Percentiles rank a stretch among this genome's conserved stretches.
Evolutionary conservation across 2,329 filamentous ascomycete genomes (phyloP).

Genomic region (Fusarium algeriense): DNA sequence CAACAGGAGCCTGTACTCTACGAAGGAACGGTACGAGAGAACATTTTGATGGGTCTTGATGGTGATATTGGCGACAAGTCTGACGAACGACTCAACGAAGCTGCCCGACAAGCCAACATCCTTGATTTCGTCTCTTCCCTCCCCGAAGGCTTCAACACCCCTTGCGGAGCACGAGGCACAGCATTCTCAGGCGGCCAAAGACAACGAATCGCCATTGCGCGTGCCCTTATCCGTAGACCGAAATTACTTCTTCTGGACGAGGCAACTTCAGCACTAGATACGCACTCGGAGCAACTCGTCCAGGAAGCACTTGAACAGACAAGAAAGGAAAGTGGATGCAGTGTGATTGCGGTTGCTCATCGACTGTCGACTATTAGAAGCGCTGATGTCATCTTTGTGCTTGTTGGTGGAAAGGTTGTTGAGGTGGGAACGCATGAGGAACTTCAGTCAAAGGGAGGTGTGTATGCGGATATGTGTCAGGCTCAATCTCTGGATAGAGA

Average conservation of each 20-base stretch:
- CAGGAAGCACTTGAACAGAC: conserved; percentile 63
- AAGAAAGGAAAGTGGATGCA: conserved; percentile 48
- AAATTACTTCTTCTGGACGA: conserved; percentile 75
- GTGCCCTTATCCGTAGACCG: conserved; percentile 72
- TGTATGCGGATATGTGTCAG: conserved; percentile 36
- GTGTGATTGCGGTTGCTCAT: conserved; percentile 72
- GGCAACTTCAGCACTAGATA: conserved; percentile 70
- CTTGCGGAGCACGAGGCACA: conserved; percentile 71
- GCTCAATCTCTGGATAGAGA: conserved; percentile 32
- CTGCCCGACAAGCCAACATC: conserved; percentile 61
- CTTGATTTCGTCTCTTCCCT: conserved; percentile 56
- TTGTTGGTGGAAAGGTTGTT: conserved; percentile 66
- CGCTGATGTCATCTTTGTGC: conserved; percentile 73
- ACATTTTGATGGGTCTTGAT: conserved; percentile 61
- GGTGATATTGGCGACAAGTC: conserved; percentile 28
- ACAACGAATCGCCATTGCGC: conserved; percentile 75
- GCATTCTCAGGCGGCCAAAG: conserved; percentile 76
- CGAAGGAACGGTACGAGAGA: conserved; percentile 66
- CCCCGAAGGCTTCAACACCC: conserved; percentile 64
- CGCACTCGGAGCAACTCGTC: conserved; percentile 69
- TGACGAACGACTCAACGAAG: conserved; percentile 53
- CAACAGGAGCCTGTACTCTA: conserved; percentile 57
- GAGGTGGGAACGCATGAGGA: conserved; percentile 71
- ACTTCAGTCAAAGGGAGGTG: conserved; percentile 57
- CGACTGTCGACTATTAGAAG: conserved; percentile 66